phyloP scores from a whole-genome alignment of 1,284 basidiomycete genomes.

The Moesziomyces antarcticus region DNA sequence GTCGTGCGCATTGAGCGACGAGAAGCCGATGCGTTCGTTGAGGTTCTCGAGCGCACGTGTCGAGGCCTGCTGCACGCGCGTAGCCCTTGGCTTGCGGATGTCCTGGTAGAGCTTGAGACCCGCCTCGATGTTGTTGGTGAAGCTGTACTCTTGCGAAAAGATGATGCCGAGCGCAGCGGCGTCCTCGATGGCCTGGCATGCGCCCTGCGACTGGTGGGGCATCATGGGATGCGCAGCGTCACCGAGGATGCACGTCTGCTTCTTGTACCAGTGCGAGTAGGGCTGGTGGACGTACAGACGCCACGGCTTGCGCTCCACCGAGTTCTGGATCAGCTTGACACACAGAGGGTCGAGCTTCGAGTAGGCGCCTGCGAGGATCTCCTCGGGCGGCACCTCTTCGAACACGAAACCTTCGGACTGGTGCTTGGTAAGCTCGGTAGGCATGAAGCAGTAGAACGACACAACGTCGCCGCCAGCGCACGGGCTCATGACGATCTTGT shows the following conservation, averaged over 20 bases:
- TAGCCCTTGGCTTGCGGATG: slow-evolving; percentile 68
- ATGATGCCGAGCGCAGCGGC: slow-evolving; percentile 47
- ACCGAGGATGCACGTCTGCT: slow-evolving; percentile 63
- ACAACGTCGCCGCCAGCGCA: slow-evolving; percentile 66
- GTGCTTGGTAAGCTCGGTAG: slow-evolving; percentile 67
- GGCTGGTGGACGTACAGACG: slow-evolving; percentile 68
- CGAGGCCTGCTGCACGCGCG: slow-evolving; percentile 67
- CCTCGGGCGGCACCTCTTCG: slow-evolving; percentile 64
- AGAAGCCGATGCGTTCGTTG: slow-evolving; percentile 69
- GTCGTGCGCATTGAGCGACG: slow-evolving; percentile 63
- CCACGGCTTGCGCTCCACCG: slow-evolving; percentile 65
- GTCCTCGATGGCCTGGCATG: slow-evolving; percentile 48
- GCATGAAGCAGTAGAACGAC: slow-evolving; percentile 68
- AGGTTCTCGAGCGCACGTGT: slow-evolving; percentile 68
- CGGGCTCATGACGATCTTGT: slow-evolving; percentile 69
- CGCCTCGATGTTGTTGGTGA: slow-evolving; percentile 58
- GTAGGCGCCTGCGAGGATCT: slow-evolving; percentile 67
- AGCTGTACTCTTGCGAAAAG: slow-evolving; percentile 45
- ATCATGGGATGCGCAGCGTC: slow-evolving; percentile 59
- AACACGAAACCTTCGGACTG: slow-evolving; percentile 69
- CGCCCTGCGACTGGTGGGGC: slow-evolving; percentile 49
- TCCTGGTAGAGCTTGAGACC: slow-evolving; percentile 68
- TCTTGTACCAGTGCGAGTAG: slow-evolving; percentile 66
- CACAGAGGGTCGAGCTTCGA: slow-evolving; percentile 66
- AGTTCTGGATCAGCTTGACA: slow-evolving; percentile 64